Evolutionary conservation across 116 monocot genomes (phyloP), one percentile per base, ranked within the genome.

Genomic region (Phalaenopsis hybrid): DNA sequence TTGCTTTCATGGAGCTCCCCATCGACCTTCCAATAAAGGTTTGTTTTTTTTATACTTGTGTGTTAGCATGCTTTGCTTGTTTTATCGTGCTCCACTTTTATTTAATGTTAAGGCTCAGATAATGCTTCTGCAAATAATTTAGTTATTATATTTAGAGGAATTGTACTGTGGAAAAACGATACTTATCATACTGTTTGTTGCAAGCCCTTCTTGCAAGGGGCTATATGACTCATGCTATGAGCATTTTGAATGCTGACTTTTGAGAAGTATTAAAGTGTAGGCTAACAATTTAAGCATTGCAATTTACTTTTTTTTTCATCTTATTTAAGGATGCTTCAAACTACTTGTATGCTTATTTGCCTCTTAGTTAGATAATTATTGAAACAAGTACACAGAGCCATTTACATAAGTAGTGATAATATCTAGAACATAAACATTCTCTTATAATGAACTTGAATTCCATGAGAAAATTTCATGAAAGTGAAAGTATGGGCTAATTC

Each of bases 1-100:
- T 92, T 84, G 80, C 78, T 59, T 83, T 81, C 34, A 82, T 86
- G 69, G 86, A 77, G 78, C 83, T 96, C 17, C 84, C 83, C 5
- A 75, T 78, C 23, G 84, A 90, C 74, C 79, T 90, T 63, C 89
- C 86, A 41, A 75, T 93, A 50, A 89, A 92, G 92, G 94, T 94
- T 89, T 74, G 41, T 72, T 61, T 51, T 51, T 51, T 49, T 50
- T 9, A 51, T 45, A 15, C 15, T 15, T 75, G 12, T 75, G 21
- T 8, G 46, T 51, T 51, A 34, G 50, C 31, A 51, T 51, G 25
- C 51, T 49, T 52, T 77, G 25, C 2, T 25, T 50, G 23, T 77
- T 51, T 21, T 33, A 72, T 34, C 55, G 16, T 55, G 55, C 55
- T 55, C 15, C 55, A 15, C 4, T 55, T 55, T 55, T 72, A 34